Evolutionary conservation across 768 basidiomycete genomes (phyloP), one percentile per base, ranked within the genome.

Genomic region (Nidularia pulvinata): DNA sequence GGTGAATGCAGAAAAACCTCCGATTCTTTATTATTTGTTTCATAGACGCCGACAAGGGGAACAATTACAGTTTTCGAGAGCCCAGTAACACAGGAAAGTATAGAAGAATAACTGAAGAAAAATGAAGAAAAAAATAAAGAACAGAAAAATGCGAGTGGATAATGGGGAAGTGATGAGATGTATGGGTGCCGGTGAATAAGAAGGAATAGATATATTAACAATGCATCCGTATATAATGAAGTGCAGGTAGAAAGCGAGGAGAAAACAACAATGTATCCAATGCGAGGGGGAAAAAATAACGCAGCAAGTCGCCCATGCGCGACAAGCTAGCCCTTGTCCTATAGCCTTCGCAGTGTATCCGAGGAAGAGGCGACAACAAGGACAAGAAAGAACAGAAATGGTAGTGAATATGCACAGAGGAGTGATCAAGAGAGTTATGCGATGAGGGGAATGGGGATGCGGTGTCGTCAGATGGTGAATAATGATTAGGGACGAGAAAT

Each of bases 201-300:
- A 60, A 55, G 57, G 56, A 60, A 60, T 57, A 58, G 45, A 46
- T 46, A 46, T 22, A 46, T 46, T 46, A 46, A 46, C 19, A 22
- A 22, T 7, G 19, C 7, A 46, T 11, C 9, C 22, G 45, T 46
- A 46, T 46, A 19, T 19, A 51, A 44, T 39, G 52, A 56, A 39
- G 16, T 43, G 49, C 54, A 49, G 53, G 51, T 55, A 47, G 36
- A 50, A 53, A 55, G 60, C 49, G 54, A 61, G 48, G 57, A 48
- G 49, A 45, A 52, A 42, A 37, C 46, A 25, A 49, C 53, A 54
- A 56, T 54, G 49, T 48, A 50, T 48, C 37, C 52, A 39, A 39
- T 7, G 37, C n/a, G 37, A 39, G 51, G 57, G 55, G 54, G 57
- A 47, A 56, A 53, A 61, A 59, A 30, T 25, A 53, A 48, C 49